phyloP scores from a whole-genome alignment of 345 rosid genomes.

The Zanthoxylum bungeanum region DNA sequence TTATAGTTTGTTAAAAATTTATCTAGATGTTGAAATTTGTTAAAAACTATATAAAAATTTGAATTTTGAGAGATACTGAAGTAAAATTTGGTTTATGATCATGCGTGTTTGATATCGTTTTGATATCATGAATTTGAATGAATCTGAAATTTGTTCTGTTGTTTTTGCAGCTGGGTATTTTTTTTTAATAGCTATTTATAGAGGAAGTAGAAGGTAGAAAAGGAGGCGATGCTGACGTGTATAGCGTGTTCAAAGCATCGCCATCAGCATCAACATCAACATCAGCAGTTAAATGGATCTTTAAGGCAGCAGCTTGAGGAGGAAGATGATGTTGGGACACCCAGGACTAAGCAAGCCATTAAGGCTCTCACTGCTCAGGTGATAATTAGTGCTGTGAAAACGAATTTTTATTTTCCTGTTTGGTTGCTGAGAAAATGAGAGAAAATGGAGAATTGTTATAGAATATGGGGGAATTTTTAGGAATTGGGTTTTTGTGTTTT shows the following conservation, averaged over 20 bases:
- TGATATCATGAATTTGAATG: background rate
- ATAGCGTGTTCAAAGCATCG: constrained; percentile 88
- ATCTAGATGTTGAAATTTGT: too few species aligned
- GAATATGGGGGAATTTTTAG: constrained; percentile 12
- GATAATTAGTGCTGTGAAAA: background rate
- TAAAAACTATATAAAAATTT: too few species aligned
- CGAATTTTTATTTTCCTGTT: constrained; percentile 4
- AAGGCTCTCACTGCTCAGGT: constrained; percentile 84
- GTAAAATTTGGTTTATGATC: too few species aligned
- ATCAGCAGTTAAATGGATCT: constrained; percentile 43
- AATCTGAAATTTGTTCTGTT: constrained; percentile 25
- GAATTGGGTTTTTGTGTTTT: constrained; percentile 13
- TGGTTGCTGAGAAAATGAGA: constrained; percentile 23
- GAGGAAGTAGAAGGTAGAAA: constrained; percentile 11
- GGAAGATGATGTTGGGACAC: constrained; percentile 57
- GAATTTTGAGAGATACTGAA: too few species aligned
- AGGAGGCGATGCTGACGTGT: constrained; percentile 76
- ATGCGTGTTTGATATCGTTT: too few species aligned
- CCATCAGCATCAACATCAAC: constrained; percentile 23
- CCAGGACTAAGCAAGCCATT: constrained; percentile 69
- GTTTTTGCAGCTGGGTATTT: constrained; percentile 15
- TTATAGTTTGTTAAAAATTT: background rate
- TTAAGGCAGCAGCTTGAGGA: constrained; percentile 44
- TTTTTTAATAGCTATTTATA: background rate
- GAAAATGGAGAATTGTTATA: constrained; percentile 12